Conservation (phyloP, 176 grass and related monocot genomes). For the Phoenix roebelenii region DNA sequence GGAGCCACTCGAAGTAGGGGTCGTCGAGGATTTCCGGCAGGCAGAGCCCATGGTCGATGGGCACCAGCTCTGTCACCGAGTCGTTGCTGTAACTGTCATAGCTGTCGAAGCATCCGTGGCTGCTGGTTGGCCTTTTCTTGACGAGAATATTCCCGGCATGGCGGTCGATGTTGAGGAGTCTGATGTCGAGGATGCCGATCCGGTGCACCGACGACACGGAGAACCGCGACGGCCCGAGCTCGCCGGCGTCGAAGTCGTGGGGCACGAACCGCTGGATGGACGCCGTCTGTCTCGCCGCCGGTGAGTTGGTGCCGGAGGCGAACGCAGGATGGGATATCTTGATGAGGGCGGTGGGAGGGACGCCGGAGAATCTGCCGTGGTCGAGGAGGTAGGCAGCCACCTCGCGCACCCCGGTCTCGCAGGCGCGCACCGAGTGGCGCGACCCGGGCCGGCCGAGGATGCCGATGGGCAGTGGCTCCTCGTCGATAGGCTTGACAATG, state of each 20-base stretch:
- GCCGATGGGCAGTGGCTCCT: neutral
- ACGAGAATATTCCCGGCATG: constrained; percentile 96
- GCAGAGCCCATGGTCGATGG: constrained; percentile 92
- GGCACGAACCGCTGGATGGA: constrained; percentile 78
- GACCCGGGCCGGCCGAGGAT: neutral
- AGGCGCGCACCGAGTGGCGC: constrained; percentile 9
- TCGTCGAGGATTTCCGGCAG: constrained; percentile 71
- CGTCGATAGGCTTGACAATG: constrained; percentile 64
- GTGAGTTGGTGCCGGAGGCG: neutral
- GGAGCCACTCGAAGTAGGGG: constrained; percentile 97
- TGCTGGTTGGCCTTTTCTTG: constrained; percentile 25
- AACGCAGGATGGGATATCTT: constrained; percentile 39
- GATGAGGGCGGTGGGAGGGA: constrained; percentile 66
- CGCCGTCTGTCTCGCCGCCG: constrained; percentile 13
- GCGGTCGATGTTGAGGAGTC: constrained; percentile 92
- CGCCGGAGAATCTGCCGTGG: constrained; percentile 60
- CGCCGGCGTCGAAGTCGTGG: constrained; percentile 74
- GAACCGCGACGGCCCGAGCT: constrained; percentile 81
- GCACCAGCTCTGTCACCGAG: constrained; percentile 48
- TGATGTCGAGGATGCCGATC: constrained; percentile 80
- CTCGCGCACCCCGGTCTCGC: constrained; percentile 50
- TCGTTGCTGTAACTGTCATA: neutral
- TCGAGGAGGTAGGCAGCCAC: constrained; percentile 91
- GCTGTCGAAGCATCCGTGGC: too few species aligned
- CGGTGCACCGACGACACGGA: constrained; percentile 64